Percentiles rank a stretch among this genome's conserved stretches.
Evolutionary conservation across 768 basidiomycete species (phyloP).

Genomic region (Pisolithus microcarpus): DNA sequence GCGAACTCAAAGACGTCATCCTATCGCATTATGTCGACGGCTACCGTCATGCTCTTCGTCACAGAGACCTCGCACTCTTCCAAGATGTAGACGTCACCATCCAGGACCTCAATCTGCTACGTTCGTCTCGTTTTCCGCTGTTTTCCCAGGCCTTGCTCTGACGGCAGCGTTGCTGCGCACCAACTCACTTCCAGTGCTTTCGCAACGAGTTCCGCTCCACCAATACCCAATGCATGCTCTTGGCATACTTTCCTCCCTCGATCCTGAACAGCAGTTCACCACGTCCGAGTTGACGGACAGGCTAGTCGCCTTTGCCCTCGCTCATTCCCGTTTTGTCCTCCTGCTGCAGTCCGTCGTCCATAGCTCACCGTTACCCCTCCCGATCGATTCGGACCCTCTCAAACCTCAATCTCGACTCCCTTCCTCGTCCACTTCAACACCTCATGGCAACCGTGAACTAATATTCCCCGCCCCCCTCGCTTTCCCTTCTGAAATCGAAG

Average conservation of each 20-base stretch:
- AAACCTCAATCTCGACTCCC: constrained; percentile 17
- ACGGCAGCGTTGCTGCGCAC: constrained; percentile 2
- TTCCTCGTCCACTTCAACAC: constrained; percentile 9
- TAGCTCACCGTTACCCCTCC: constrained; percentile 44
- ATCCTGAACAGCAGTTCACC: constrained; percentile 24
- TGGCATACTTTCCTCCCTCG: constrained; percentile 35
- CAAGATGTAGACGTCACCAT: constrained; percentile 48
- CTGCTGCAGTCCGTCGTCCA: constrained; percentile 68
- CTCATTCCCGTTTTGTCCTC: constrained; percentile 71
- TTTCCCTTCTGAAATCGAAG: constrained; percentile 25
- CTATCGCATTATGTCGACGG: constrained; percentile 51
- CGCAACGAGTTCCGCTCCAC: constrained; percentile 58
- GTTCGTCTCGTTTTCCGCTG: constrained; percentile 38
- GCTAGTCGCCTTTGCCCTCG: constrained; percentile 44
- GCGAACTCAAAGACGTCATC: constrained; percentile 31
- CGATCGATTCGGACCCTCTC: constrained; percentile 38
- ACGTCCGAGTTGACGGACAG: constrained; percentile 21
- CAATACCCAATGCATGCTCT: constrained; percentile 67
- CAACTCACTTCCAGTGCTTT: constrained; percentile 42
- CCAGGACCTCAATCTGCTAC: constrained; percentile 53
- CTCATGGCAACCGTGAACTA: constrained; percentile 44
- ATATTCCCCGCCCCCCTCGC: constrained; percentile 72
- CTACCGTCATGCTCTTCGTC: constrained; percentile 39
- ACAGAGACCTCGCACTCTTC: constrained; percentile 33
- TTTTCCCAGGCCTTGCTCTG: constrained; percentile 5